These are phyloP conservation scores for Pleurozium schreberi DNA, from an alignment of 225 moss, liverwort and hornwort species.

Conservation along the genomic window DNA sequence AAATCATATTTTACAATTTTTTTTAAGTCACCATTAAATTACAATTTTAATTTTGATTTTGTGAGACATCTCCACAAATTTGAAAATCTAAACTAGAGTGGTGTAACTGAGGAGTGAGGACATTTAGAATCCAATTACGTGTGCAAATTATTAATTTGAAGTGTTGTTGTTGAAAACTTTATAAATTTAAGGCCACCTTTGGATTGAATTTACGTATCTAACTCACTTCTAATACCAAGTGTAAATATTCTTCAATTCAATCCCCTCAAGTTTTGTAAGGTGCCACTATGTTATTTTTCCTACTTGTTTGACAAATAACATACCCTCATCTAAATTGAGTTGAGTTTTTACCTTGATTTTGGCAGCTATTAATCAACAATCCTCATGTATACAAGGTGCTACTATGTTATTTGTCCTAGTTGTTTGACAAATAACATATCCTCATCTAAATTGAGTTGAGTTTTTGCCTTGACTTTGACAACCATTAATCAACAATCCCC, in stretches of 20 bases:
- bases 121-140: background rate
- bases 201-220: background rate
- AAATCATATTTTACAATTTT: background rate
- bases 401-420: rapidly evolving
- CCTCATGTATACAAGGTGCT: rapidly evolving
- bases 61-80: background rate
- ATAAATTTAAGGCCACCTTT: background rate
- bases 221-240: background rate
- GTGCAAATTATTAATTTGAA: background rate
- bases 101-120: too few species aligned
- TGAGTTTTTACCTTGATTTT: background rate
- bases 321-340: background rate
- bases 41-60: background rate
- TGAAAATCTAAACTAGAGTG: background rate
- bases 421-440: background rate
- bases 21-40: background rate
- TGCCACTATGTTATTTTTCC: rapidly evolving
- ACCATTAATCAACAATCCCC: background rate
- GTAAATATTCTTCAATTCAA: background rate
- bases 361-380: background rate
- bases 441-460: background rate
- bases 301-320: background rate
- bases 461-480: background rate
- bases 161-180: background rate
- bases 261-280: background rate